A percentile compares a stretch with the other conserved stretches of the same genome.
phyloP scores from a whole-genome alignment of 352 stramenopile species.

The Aphanomyces astaci region DNA sequence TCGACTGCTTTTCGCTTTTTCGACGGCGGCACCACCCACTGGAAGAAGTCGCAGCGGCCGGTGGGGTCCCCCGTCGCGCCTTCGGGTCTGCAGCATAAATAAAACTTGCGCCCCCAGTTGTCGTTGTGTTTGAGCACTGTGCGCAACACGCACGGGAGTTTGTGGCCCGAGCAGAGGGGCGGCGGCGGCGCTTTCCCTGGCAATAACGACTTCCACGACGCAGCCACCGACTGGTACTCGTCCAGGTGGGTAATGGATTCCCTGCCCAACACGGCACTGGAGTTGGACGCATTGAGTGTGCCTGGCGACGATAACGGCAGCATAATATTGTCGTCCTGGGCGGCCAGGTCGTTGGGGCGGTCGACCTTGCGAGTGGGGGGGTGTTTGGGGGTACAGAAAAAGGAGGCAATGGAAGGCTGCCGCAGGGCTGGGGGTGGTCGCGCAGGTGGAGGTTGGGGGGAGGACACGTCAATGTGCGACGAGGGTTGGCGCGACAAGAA shows the following conservation, averaged over 20 bases:
- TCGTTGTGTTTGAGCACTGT: slow-evolving; percentile 71
- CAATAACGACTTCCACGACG: slow-evolving; percentile 56
- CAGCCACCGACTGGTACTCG: slow-evolving; percentile 5
- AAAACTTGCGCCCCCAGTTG: slow-evolving; percentile 81
- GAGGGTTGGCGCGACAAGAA: slow-evolving; percentile 1
- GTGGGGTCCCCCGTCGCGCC: slow-evolving; percentile 71
- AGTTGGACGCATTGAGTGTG: background rate
- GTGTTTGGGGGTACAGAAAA: background rate
- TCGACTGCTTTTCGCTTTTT: background rate
- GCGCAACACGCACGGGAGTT: slow-evolving; percentile 58
- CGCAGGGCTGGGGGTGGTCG: background rate
- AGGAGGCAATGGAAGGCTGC: slow-evolving; percentile 5
- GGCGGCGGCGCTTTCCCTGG: slow-evolving; percentile 49
- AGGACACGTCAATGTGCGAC: background rate
- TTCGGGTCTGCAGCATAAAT: slow-evolving; percentile 73
- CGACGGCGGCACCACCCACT: slow-evolving; percentile 47
- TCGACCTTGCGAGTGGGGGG: background rate
- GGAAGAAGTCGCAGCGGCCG: slow-evolving; percentile 78
- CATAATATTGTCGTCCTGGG: too few species aligned
- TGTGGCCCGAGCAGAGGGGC: slow-evolving; percentile 50
- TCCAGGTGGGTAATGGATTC: slow-evolving; percentile 8
- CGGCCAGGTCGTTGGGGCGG: too few species aligned
- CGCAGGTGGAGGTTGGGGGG: slow-evolving; percentile 31
- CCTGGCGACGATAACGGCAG: too few species aligned
- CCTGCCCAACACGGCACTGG: background rate